Evolutionary conservation across 352 stramenopile species (phyloP), one percentile per base, ranked within the genome.

Genomic region (Lagenidium giganteum): DNA sequence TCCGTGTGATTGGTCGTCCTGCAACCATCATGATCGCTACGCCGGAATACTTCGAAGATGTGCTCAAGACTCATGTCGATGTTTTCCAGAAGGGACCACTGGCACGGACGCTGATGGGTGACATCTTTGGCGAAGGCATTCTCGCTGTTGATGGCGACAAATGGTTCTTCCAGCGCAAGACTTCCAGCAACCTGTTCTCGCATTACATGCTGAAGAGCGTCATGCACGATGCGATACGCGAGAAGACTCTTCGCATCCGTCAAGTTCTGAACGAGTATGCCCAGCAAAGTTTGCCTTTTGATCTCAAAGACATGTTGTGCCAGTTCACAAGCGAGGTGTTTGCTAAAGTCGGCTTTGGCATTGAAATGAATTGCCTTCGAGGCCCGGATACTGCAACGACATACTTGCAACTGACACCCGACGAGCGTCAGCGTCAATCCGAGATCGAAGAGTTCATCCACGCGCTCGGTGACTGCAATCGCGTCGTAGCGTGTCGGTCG

Each of bases 171-270:
- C 79, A 92, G 37, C 70, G 79, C 26, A 85, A 84, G 38, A 74
- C 60, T 12, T 82, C 82, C 55, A 95, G 83, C 50, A 87, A 96
- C 55, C 85, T 96, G 18, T 92, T 93, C 26, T 87, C 69, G 17
- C 59, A 69, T 48, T 50, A 67, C 29, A 70, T 67, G 61, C 57
- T 80, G 43, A 62, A 62, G 21, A 46, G 72, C 27, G 57, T 55
- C 33, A 75, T 71, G 67, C 36, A 29, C 26, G 36, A 59, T 8
- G 39, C 45, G 30, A 64, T 64, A 38, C 48, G 43, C 18, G 43
- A 54, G 47, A 57, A 64, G 28, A 29, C 52, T 9, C 33, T 23
- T 8, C 18, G 44, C 8, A 18, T 64, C 25, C 26, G 55, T 30
- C 32, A 43, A 7, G 37, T 46, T 5, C 21, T 59, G 21, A 14